A percentile compares a stretch with the other conserved stretches of the same genome.
These are phyloP conservation scores for Strombidium stylifer DNA, from an alignment of 73 alveolate species.

Conservation along the genomic window DNA sequence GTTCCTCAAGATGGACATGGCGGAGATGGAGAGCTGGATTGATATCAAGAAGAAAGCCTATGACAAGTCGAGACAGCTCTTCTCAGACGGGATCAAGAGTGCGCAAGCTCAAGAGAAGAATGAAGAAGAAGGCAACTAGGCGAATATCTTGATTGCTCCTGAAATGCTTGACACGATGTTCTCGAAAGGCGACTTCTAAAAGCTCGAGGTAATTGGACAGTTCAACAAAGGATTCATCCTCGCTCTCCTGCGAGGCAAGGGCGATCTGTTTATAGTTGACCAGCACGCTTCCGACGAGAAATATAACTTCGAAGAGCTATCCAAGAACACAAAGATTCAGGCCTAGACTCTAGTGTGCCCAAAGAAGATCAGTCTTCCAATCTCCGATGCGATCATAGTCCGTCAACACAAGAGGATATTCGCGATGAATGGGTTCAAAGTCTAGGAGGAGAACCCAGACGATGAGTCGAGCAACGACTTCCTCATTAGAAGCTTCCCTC, in stretches of 20 bases:
- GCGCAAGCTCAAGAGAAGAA: background rate
- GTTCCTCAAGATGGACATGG: no score
- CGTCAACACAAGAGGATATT: slow-evolving; percentile 42
- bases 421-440: slow-evolving; percentile 65
- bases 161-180: slow-evolving; percentile 35
- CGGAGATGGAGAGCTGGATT: background rate
- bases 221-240: slow-evolving; percentile 96
- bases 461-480: slow-evolving; percentile 22
- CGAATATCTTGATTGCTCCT: slow-evolving; percentile 36
- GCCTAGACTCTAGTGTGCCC: slow-evolving; percentile 63
- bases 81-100: background rate
- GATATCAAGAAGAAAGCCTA: background rate
- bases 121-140: slow-evolving; percentile 1
- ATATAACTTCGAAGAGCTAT: slow-evolving; percentile 82
- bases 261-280: slow-evolving; percentile 87
- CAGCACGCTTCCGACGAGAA: slow-evolving; percentile 99
- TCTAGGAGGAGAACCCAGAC: slow-evolving; percentile 12
- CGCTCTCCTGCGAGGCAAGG: slow-evolving; percentile 52
- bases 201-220: slow-evolving; percentile 85
- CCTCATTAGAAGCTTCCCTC: slow-evolving; percentile 34
- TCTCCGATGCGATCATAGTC: slow-evolving; percentile 49
- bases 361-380: slow-evolving; percentile 49
- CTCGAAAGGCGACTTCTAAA: slow-evolving; percentile 75
- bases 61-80: background rate
- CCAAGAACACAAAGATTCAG: slow-evolving; percentile 58